Evolutionary conservation across 2,329 filamentous ascomycete species (phyloP), one percentile per base, ranked within the genome.

Genomic region (Sarocladiaceae sp.): DNA sequence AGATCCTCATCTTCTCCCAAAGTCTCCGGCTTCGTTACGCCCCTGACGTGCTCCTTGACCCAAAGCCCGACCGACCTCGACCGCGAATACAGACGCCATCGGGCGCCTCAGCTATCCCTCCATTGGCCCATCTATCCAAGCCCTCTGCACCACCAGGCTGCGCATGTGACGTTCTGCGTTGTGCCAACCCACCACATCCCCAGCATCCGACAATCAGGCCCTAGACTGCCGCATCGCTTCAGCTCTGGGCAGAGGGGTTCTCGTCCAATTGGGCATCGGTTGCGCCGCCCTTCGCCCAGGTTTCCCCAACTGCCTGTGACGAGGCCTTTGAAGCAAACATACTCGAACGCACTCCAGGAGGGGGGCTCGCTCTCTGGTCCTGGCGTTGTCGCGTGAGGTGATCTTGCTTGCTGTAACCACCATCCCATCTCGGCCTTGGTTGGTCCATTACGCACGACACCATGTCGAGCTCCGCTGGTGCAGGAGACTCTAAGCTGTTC

Each of bases 401-500:
- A 42, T 43, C 44, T 21, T 39, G 34, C 7, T 24, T 39, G 34
- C 34, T n/a, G 34, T 39, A 19, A 39, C 20, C 34, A 39, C 34
- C 26, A 11, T 39, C 18, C 19, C 26, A 42, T n/a, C n/a, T n/a
- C n/a, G n/a, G 24, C 16, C 39, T 31, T 20, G 39, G 39, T 19
- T 20, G 39, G 39, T 16, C 24, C 10, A 15, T 42, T 33, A 35
- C 41, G 46, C 24, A 37, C 53, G 51, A 53, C 62, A 67, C 58
- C 59, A 80, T 80, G 76, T 73, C 76, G 57, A 69, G 62, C 58
- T 65, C 72, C 49, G 69, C 58, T 50, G 56, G 81, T 66, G 88
- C 87, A 70, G 89, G 93, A 69, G 93, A 97, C 81, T 95, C 93
- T 72, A 97, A 96, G 80, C 83, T 98, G 72, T 98, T 98, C 74